phyloP scores from a whole-genome alignment of 768 basidiomycete genomes.

The Auriscalpium microsporum region DNA sequence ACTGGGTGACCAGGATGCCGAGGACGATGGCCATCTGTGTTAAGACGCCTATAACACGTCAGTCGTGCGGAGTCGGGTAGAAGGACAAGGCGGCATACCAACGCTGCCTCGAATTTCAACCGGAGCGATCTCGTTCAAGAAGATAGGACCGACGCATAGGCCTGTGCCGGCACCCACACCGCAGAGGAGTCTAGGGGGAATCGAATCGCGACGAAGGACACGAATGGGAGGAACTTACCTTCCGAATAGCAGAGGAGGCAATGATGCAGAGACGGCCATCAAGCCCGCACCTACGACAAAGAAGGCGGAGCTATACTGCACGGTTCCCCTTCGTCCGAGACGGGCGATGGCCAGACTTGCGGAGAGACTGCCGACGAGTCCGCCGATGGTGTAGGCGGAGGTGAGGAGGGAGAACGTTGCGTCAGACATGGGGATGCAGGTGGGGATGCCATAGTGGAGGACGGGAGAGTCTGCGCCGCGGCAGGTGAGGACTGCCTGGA shows the following conservation, averaged over 20 bases:
- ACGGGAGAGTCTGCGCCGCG: slow-evolving; percentile 23
- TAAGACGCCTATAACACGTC: slow-evolving; percentile 47
- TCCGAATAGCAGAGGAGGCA: slow-evolving; percentile 51
- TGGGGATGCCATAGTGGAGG: slow-evolving; percentile 38
- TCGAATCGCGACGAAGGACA: background rate
- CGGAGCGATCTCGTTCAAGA: slow-evolving; percentile 80
- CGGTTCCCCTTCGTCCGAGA: slow-evolving; percentile 63
- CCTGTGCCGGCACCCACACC: slow-evolving; percentile 69
- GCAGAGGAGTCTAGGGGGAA: slow-evolving; percentile 43
- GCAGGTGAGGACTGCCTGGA: slow-evolving; percentile 74
- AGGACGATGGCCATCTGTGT: slow-evolving; percentile 79
- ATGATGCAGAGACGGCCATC: slow-evolving; percentile 56
- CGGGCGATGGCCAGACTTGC: slow-evolving; percentile 65
- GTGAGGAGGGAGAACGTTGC: slow-evolving; percentile 77
- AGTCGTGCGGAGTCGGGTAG: background rate
- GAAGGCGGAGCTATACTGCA: slow-evolving; percentile 47
- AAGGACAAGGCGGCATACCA: slow-evolving; percentile 34
- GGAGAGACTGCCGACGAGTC: slow-evolving; percentile 65
- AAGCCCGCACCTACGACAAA: slow-evolving; percentile 51
- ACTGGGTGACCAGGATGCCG: slow-evolving; percentile 82
- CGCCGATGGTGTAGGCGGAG: slow-evolving; percentile 80
- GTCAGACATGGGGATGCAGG: slow-evolving; percentile 76
- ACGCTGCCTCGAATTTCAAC: slow-evolving; percentile 64
- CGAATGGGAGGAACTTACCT: slow-evolving; percentile 35
- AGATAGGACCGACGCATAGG: slow-evolving; percentile 75